Base-by-base conservation (phyloP, 768 basidiomycete species). In the Lentinula aciculospora region DNA sequence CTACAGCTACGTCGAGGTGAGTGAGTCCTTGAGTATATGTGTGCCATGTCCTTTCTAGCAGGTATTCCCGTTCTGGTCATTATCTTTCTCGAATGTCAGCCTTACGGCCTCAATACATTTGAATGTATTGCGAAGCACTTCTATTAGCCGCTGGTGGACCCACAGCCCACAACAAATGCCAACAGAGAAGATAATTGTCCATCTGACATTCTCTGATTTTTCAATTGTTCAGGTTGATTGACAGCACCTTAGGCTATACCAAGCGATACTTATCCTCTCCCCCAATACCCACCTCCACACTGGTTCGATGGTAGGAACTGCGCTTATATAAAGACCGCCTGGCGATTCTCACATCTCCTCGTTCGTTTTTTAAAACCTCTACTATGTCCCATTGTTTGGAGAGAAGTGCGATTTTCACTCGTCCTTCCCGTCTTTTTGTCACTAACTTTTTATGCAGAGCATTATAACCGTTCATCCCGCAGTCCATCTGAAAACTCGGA, bases 221-320 rank as follows among this genome's bases (percentile, higher is more conserved):
- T 34, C 9, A 34, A 34, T 34, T 13, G 9, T 42, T 9, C 7
- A 17, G n/a, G 39, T 42, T 17, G 15, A n/a, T n/a, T 42, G 15
- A n/a, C n/a, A 21, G 40, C 40, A 49, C 12, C 47, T 49, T 49
- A 23, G 47, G 47, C 47, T 49, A 49, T 49, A 49, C 47, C 31
- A 29, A 28, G 47, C 47, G 47, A 49, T 49, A 49, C 47, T 28
- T n/a, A 1, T 49, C 29, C 28, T 47, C 17, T 8, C 47, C 29
- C 13, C 32, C 23, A 19, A 49, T 8, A 10, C 27, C 17, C 25
- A 29, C 47, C 13, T 17, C 13, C 8, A 31, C 47, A n/a, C 28
- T 32, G 47, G 46, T 37, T 21, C 21, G 15, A 21, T 17, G 21
- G 32, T 37, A 36, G 21, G 25, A 53, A 27, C n/a, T 25, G 4